Conservation (phyloP, 2,329 filamentous ascomycete genomes). For the Curvularia verruculosa region DNA sequence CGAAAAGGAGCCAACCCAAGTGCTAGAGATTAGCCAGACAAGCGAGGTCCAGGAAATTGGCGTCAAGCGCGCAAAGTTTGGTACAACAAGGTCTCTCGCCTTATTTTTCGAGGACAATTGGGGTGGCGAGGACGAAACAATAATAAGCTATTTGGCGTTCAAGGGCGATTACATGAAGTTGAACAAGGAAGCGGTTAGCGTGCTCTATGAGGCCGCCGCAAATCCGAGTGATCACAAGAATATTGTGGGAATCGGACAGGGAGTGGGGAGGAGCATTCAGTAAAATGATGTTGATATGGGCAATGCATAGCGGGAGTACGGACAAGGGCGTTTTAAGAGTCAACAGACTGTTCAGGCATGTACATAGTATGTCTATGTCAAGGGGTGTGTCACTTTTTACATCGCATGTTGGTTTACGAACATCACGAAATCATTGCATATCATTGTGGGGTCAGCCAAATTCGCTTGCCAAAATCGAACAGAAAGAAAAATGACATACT, state of each 20-base stretch:
- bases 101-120: conserved; percentile 96
- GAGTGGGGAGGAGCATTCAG: conserved; percentile 46
- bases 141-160: conserved; percentile 85
- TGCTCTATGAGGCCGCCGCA: conserved; percentile 91
- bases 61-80: conserved; percentile 87
- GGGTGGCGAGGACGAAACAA: conserved; percentile 79
- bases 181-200: conserved; percentile 80
- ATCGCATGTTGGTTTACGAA: background rate
- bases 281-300: conserved; percentile 7
- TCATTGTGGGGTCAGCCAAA: conserved; percentile 22
- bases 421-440: background rate
- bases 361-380: background rate
- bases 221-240: conserved; percentile 84
- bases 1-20: conserved; percentile 74
- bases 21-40: conserved; percentile 76
- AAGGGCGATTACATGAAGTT: conserved; percentile 92
- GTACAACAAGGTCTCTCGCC: conserved; percentile 78
- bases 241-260: conserved; percentile 48
- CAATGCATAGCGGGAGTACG: background rate
- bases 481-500: conserved; percentile 26
- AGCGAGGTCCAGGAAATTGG: conserved; percentile 84
- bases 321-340: background rate
- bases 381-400: background rate
- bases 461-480: background rate
- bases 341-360: background rate